phyloP scores from a whole-genome alignment of 2,329 filamentous ascomycete species.

The Aspergillus sp. region DNA sequence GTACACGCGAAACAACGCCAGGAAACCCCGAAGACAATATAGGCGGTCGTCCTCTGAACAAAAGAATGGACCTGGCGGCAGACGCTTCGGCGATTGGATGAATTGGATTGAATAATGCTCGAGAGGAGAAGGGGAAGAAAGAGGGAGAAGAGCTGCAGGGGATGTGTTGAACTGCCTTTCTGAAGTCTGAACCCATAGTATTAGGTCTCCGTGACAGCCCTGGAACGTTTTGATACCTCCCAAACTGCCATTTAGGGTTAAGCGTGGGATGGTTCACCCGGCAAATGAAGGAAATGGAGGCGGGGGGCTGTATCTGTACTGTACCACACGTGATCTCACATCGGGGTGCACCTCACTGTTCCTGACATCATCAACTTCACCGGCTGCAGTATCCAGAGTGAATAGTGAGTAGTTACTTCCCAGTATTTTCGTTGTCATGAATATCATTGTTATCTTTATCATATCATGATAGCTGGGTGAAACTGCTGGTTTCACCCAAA shows the following conservation, averaged over 20 bases:
- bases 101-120: constrained; percentile 8
- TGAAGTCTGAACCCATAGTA: not conserved
- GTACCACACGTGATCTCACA: constrained; percentile 18
- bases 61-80: not conserved
- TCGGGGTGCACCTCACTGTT: not conserved
- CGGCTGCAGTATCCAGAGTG: not conserved
- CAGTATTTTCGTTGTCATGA: not conserved
- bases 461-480: not conserved
- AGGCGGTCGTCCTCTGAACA: constrained; percentile 8
- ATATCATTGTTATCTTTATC: not conserved
- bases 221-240: not conserved
- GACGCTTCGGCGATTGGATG: constrained; percentile 9
- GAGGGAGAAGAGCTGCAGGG: constrained; percentile 8
- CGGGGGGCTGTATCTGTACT: constrained; percentile 6
- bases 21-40: constrained; percentile 9
- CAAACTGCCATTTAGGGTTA: not conserved
- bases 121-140: constrained; percentile 8
- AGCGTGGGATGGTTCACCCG: not conserved
- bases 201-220: constrained; percentile 11
- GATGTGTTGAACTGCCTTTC: not conserved
- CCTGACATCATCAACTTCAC: constrained; percentile 1
- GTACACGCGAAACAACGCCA: constrained; percentile 18
- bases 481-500: not conserved
- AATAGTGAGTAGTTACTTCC: not conserved
- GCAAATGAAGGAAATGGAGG: not conserved